Base-by-base conservation (phyloP, 2,329 filamentous ascomycete genomes). In the Microdochium nivale region DNA sequence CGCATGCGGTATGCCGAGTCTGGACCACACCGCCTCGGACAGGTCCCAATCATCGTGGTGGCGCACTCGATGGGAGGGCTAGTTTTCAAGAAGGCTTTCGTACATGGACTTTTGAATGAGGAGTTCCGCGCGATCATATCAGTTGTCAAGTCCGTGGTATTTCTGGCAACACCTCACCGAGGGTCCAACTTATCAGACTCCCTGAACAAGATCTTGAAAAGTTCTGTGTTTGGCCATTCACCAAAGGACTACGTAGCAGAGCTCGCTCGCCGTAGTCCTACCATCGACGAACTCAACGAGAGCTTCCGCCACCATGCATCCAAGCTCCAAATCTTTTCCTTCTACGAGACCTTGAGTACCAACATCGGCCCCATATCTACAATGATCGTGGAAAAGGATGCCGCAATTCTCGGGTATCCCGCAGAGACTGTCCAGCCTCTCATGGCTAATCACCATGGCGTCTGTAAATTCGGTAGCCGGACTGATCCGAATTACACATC, bases 271-370 rank as follows among this genome's bases (percentile, higher is more conserved):
- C 50, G 40, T 50, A 57, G 52, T 46, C 57, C 50, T 0, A 59
- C 54, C 1, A 56, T 66, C 16, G 54, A 60, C 32, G 54, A 61
- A 19, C 57, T 68, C 19, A 69, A 69, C 51, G 65, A 70, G 25
- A 55, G 62, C 2, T 70, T 70, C 57, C 62, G 61, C 3, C 59
- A 65, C 47, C 53, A 58, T 47, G 55, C 55, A 0, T 33, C 56
- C 2, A 60, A 62, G 25, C 47, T 71, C 0, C 49, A 64, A 1
- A 61, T 71, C 1, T 62, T 59, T 47, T 70, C 67, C 0, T 70
- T 70, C 48, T 70, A 66, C 47, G 66, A 70, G 51, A 68, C 64
- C 3, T 47, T 59, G 1, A 49, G 54, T 0, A 67, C 58, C 2
- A 58, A 51, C 3, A 51, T 58, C 7, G 58, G 57, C 0, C 56